These are phyloP conservation scores for Ploettnerulaceae sp. DNA, from an alignment of 2,329 filamentous ascomycete genomes.

Conservation along the genomic window DNA sequence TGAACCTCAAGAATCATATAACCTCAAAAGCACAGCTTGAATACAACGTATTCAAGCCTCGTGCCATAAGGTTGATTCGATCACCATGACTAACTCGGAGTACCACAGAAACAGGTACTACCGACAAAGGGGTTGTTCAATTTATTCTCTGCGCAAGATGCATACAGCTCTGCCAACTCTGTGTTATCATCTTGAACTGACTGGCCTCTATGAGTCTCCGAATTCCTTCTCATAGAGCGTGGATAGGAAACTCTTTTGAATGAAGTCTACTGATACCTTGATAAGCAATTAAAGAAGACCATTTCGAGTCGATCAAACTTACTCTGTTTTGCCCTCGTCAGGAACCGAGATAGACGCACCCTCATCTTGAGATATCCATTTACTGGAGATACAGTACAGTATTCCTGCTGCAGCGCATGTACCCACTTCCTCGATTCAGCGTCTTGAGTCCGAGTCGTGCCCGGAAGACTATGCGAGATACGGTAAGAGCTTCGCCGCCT, in stretches of 20 bases:
- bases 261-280: conserved; percentile 52
- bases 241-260: conserved; percentile 57
- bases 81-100: too few relatives aligned
- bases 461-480: conserved; percentile 42
- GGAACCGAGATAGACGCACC: conserved; percentile 46
- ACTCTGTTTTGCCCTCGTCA: conserved; percentile 42
- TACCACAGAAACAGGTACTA: too few relatives aligned
- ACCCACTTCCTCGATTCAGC: conserved; percentile 41
- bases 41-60: too few relatives aligned
- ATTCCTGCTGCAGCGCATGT: conserved; percentile 48
- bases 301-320: conserved; percentile 21
- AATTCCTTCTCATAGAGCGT: conserved; percentile 61
- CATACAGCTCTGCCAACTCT: conserved; percentile 53
- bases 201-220: conserved; percentile 51
- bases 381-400: conserved; percentile 53
- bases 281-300: conserved; percentile 3
- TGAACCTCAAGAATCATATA: too few relatives aligned
- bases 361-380: conserved; percentile 51
- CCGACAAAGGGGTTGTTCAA: conserved; percentile 1
- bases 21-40: too few relatives aligned
- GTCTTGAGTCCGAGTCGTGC: neutral
- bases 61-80: too few relatives aligned
- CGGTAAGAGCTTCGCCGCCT: conserved; percentile 62
- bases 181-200: conserved; percentile 49
- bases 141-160: conserved; percentile 6